Base-by-base conservation (phyloP, 1,139 yeast genomes). In the Lodderomyces jiufengensis region DNA sequence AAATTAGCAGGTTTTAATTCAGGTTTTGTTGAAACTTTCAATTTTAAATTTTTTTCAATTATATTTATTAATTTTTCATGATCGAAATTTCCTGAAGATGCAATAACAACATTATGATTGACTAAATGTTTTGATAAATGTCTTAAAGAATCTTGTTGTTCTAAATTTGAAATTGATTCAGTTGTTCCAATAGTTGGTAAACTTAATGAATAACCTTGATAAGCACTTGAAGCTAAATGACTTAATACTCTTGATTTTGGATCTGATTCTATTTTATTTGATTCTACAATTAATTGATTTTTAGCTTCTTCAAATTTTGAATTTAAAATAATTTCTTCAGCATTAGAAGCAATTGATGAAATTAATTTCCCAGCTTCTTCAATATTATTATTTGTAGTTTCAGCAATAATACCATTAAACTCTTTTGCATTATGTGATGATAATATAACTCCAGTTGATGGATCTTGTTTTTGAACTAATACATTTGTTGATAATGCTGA, bases 181-280 rank as follows among this genome's bases (percentile, higher is more conserved):
- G 67, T 48, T 46, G 86, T 82, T 70, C 95, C 95, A 51, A 71
- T 68, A 37, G 75, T 70, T 61, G 95, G 94, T 59, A 84, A 70
- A 38, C 82, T 83, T 50, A 84, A 70, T 16, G 92, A 80, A 53
- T 85, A 80, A 54, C 87, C 86, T 66, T 84, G 95, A 83, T 76
- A 84, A 38, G 94, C 94, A 43, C 88, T 74, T 43, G 88, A 76
- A 53, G 78, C 77, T 67, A 84, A 73, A 63, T 84, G 94, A 63
- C 81, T 85, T 50, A 78, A 55, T 34, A 80, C 83, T 70, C 63
- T 73, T 43, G 63, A 48, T 36, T 65, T 53, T 42, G 78, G 78
- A 48, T 54, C 55, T 31, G 59, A 46, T 61, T 76, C 83, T 40
- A 73, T 55, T 27, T 61, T 63, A 28, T 59, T 65, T 37, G 76